Evolutionary conservation across 495 filamentous ascomycete genomes (phyloP), one percentile per base, ranked within the genome.

Genomic region (Tuber magnatum): DNA sequence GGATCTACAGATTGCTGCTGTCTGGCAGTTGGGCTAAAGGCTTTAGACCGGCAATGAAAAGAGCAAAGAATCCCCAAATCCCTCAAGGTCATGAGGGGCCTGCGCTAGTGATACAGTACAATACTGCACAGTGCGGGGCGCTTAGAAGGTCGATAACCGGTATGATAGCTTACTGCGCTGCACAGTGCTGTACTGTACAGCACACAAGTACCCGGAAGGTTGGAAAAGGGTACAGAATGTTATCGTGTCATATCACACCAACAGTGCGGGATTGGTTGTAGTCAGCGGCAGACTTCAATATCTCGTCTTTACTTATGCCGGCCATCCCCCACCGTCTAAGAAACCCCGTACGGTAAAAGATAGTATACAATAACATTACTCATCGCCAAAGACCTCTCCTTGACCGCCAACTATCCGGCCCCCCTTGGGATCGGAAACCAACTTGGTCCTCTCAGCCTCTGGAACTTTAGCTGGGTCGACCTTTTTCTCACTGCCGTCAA

Each of bases 361-460:
- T 65, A 35, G 32, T 65, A 48, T 69, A 41, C 28, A 72, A 10
- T 41, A 22, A 24, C 41, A 61, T 70, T 76, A 81, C 71, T 81
- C 77, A 51, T 82, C 76, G 40, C 80, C 74, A 70, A 81, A 81
- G 44, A 80, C 80, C 12, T 68, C 68, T 35, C 79, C 80, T 48
- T 81, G 69, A 12, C 71, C 68, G n/a, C 72, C 76, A 75, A 71
- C 44, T 42, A 75, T 48, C 32, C 51, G 69, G 9, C 46, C 24
- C 32, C 74, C 75, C 14, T 75, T 40, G 16, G 44, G 20, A 20
- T 51, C 14, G 39, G 51, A 16, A 56, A 73, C 73, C 32, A 73
- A 41, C n/a, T 75, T 73, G 56, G 28, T 43, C 6, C 72, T 42
- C 20, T 72, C 73, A 3, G 39, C 77, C 46, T 51, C 44, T 22